Base-by-base conservation (phyloP, 306 rosid species). In the Vigna radiata region DNA sequence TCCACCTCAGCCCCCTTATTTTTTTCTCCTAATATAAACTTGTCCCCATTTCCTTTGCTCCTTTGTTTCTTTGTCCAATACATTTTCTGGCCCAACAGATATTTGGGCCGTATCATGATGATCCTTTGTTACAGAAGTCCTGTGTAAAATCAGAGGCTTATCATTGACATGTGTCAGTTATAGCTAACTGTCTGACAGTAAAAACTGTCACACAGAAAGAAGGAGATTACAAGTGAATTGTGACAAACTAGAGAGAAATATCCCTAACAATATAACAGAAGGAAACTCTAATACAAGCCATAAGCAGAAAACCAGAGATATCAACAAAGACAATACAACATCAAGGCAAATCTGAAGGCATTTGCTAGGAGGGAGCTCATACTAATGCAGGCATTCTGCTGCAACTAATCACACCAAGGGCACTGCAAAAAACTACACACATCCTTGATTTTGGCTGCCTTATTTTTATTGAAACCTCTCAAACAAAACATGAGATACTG, bases 401-500 rank as follows among this genome's bases (percentile, higher is more conserved):
- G 6, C 64, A 72, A 52, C 19, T 54, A 79, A 72, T 52, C 33
- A 41, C 48, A 25, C 41, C 41, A 31, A 23, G 31, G 41, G 64
- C 72, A 49, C 4, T 61, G 29, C 37, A 31, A 62, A 12, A 62
- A 48, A 48, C 21, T 23, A 74, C 21, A 10, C 49, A 47, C 19
- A 29, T 7, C 25, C 33, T 47, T 23, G 33, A 62, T 31, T 12
- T 48, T 49, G 55, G 43, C 53, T 36, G n/a, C 58, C 27, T 46
- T 36, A 19, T 43, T 49, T 70, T 63, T 11, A 52, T 41, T 50
- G 25, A 52, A 72, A 63, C 50, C 65, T 79, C 27, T 27, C 29
- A 43, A 37, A 79, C 77, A 79, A 52, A 27, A 33, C 31, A 64
- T 18, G 37, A 72, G 78, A 54, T 65, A 55, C 63, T 54, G 74